A percentile compares a stretch with the other conserved stretches of the same genome.
Conservation (phyloP, 148 eudicot species). For the Gaultheria prostrata region DNA sequence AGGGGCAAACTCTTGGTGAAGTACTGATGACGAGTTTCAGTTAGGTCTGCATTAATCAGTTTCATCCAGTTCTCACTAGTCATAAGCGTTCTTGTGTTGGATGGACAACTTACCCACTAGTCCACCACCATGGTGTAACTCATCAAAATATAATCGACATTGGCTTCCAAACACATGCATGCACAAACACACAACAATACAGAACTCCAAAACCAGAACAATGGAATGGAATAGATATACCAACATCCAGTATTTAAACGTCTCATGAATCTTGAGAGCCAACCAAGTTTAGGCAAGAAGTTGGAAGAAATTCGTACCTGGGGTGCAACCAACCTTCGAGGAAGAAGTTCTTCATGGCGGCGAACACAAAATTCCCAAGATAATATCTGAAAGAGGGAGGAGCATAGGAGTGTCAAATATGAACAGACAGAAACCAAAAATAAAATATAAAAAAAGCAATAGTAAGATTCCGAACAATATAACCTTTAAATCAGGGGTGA, state of each 20-base stretch:
- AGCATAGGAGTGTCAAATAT: constrained; percentile 20
- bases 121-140: not conserved
- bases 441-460: not conserved
- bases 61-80: not conserved
- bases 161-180: not conserved
- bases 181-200: not conserved
- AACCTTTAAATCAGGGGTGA: constrained; percentile 87
- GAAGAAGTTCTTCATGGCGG: constrained; percentile 92
- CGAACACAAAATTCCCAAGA: constrained; percentile 97
- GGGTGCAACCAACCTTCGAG: constrained; percentile 82
- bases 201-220: not conserved
- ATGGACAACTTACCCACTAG: not conserved
- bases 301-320: constrained; percentile 59
- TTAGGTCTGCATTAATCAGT: not conserved
- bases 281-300: constrained; percentile 2
- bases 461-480: constrained; percentile 11
- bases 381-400: constrained; percentile 67
- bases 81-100: not conserved
- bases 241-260: not conserved
- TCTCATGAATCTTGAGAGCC: not conserved
- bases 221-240: not conserved
- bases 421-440: not conserved
- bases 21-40: not conserved
- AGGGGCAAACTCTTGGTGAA: not conserved
- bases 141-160: not conserved